Conservation (phyloP, 1,284 basidiomycete genomes). For the Nidula niveotomentosa region DNA sequence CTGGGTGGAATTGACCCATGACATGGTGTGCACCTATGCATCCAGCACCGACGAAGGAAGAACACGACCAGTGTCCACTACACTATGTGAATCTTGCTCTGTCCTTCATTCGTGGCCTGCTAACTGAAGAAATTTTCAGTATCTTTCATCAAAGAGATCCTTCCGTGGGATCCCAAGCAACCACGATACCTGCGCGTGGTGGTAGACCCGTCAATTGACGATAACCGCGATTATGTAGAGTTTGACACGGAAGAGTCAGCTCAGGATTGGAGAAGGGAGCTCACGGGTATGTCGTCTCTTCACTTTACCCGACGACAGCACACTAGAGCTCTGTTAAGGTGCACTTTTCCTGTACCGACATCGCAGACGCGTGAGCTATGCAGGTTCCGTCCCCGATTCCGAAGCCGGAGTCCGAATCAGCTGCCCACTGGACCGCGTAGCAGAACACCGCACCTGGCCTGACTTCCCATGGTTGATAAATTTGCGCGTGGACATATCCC, state of each 20-base stretch:
- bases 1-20: slow-evolving; percentile 64
- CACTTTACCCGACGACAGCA: background rate
- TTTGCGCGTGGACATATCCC: no score
- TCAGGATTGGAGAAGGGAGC: slow-evolving; percentile 57
- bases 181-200: slow-evolving; percentile 41
- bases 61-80: slow-evolving; percentile 49
- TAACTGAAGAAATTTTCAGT: slow-evolving; percentile 26
- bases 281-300: slow-evolving; percentile 35
- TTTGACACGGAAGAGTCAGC: slow-evolving; percentile 65
- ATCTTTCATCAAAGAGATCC: slow-evolving; percentile 37
- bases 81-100: slow-evolving; percentile 44
- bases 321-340: slow-evolving; percentile 22
- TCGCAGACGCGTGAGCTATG: slow-evolving; percentile 34
- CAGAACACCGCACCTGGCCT: slow-evolving; percentile 11
- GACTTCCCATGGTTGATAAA: no score
- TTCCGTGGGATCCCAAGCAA: slow-evolving; percentile 41
- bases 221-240: slow-evolving; percentile 32
- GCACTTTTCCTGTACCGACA: slow-evolving; percentile 47
- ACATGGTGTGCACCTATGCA: slow-evolving; percentile 61
- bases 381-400: slow-evolving; percentile 25
- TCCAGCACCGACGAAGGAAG: slow-evolving; percentile 55
- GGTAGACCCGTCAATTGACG: slow-evolving; percentile 26
- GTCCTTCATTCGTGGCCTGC: background rate
- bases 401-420: slow-evolving; percentile 52
- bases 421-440: slow-evolving; percentile 52